Base-by-base conservation (phyloP, 176 grass and related monocot genomes). In the Aegilops sharonensis region DNA sequence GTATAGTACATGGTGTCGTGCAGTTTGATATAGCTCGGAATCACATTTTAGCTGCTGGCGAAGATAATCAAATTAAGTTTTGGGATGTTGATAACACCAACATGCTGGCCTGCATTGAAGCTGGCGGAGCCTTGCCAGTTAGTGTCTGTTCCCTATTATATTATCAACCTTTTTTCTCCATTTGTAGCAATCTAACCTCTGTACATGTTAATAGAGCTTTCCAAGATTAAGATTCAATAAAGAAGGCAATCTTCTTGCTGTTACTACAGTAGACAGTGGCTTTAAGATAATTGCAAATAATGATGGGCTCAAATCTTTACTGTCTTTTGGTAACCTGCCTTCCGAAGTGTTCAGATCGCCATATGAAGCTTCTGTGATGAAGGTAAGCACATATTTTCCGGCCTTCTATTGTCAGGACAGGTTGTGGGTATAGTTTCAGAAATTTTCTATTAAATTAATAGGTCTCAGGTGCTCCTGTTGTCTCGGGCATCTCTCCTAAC, bases 21-120 rank as follows among this genome's bases (percentile, higher is more conserved):
- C 91, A 93, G 24, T 93, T 90, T 83, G 91, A 93, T 45, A 90
- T 72, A 59, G 18, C 54, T 59, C 54, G 20, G 6, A 20, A 59
- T 21, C 17, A 59, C 7, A 59, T 54, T 54, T 54, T 59, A 59
- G 54, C 54, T 59, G 54, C 91, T 61, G 88, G 91, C 1, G 91
- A 93, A 81, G 85, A 93, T 64, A 83, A 85, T 60, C 82, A 75
- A 40, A 93, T 93, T 48, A 93, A 90, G 56, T 93, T 90, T 34
- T 93, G 88, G 88, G 81, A 88, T 59, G 18, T 21, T 59, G 54
- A 59, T 59, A 59, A 59, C 54, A 20, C 54, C 54, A 59, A 59
- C 54, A 82, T 93, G 81, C 82, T 93, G 13, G 80, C 77, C 48
- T 90, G 88, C 69, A 89, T 71, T 12, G 88, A 88, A 15, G 91